Evolutionary conservation across 176 grass and related monocot genomes (phyloP).

Genomic region (Triticum monococcum): DNA sequence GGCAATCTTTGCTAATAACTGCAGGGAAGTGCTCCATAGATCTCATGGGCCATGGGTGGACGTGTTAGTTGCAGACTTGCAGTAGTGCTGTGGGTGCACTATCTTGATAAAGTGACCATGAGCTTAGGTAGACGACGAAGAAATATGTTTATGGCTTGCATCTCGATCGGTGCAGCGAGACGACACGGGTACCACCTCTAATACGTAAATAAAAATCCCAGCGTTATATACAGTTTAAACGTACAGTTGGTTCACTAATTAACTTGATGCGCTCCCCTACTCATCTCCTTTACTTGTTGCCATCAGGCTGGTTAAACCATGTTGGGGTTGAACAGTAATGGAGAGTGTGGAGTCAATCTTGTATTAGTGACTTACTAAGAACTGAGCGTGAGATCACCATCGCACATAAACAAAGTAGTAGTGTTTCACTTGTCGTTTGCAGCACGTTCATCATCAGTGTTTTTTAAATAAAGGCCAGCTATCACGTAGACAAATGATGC

Average conservation of each 20-base stretch:
- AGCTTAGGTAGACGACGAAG: not conserved
- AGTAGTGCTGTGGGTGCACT: no score
- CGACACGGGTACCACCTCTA: not conserved
- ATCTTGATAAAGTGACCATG: not conserved
- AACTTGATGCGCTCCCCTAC: no score
- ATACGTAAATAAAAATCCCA: no score
- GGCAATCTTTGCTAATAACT: no score
- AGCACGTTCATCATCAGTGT: not conserved
- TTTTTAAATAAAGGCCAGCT: not conserved
- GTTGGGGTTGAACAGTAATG: not conserved
- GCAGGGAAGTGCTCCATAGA: no score
- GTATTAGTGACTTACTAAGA: not conserved
- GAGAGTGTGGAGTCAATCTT: no score
- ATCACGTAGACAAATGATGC: not conserved
- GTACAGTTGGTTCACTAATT: no score
- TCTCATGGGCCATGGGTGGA: no score
- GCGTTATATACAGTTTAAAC: no score
- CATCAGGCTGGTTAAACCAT: not conserved
- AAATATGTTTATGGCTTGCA: not conserved
- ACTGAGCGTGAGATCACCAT: not conserved
- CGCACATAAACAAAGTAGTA: not conserved
- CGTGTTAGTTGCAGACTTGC: no score
- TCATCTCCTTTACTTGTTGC: no score
- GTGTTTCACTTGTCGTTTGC: not conserved
- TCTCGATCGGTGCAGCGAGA: not conserved